Conservation (phyloP, 805 yeast species). For the Ogataea wickerhamii region DNA sequence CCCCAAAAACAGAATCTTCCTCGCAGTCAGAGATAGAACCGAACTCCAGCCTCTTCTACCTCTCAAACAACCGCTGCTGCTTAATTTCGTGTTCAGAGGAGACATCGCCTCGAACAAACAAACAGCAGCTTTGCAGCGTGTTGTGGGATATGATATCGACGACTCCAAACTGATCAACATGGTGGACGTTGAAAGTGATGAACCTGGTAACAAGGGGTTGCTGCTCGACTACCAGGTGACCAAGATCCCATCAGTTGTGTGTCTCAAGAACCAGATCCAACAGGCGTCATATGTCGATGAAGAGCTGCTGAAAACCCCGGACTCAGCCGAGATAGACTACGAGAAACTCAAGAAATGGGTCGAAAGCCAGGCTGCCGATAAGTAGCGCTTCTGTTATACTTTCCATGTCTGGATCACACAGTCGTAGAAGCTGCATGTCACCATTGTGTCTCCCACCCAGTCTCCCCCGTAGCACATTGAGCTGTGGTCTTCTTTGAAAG, state of each 20-base stretch:
- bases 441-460: slow-evolving; percentile 60
- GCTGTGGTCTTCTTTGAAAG: slow-evolving; percentile 67
- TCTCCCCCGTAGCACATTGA: slow-evolving; percentile 97
- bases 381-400: slow-evolving; percentile 3
- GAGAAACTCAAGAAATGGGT: slow-evolving; percentile 41
- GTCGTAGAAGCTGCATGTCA: slow-evolving; percentile 92
- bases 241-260: slow-evolving; percentile 63
- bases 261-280: slow-evolving; percentile 63
- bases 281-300: slow-evolving; percentile 36
- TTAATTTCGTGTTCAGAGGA: slow-evolving; percentile 69
- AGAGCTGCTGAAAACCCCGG: slow-evolving; percentile 27
- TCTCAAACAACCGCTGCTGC: slow-evolving; percentile 56
- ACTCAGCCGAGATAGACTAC: slow-evolving; percentile 39
- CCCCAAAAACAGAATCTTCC: slow-evolving; percentile 39
- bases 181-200: slow-evolving; percentile 72
- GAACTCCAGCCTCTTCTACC: slow-evolving; percentile 57
- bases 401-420: slow-evolving; percentile 75
- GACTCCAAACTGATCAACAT: slow-evolving; percentile 45
- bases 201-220: slow-evolving; percentile 57
- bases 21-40: slow-evolving; percentile 51
- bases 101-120: slow-evolving; percentile 59
- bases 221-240: slow-evolving; percentile 50
- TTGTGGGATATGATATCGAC: slow-evolving; percentile 44
- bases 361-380: slow-evolving; percentile 38
- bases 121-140: slow-evolving; percentile 56